These are phyloP conservation scores for Xylariales sp. DNA, from an alignment of 2,329 filamentous ascomycete genomes.

Conservation along the genomic window DNA sequence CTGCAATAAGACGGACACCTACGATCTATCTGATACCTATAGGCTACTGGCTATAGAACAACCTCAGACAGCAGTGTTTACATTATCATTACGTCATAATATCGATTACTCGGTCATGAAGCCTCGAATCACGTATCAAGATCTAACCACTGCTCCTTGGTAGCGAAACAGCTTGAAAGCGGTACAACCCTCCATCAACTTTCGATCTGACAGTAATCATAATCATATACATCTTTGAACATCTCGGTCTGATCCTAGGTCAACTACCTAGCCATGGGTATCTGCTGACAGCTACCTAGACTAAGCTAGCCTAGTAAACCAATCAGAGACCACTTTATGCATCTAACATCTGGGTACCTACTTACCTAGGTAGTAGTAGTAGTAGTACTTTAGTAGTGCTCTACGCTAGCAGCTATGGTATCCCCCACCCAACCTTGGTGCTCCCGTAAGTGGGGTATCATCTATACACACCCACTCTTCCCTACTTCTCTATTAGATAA, in stretches of 20 bases:
- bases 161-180: neutral
- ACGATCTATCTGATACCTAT: no score
- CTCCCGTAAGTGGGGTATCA: neutral
- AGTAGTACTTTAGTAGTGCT: no score
- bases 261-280: neutral
- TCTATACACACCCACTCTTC: neutral
- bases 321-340: slow-evolving; percentile 10
- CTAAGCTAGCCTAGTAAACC: neutral
- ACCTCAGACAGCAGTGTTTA: no score
- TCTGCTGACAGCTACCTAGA: slow-evolving; percentile 4
- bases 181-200: neutral
- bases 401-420: neutral
- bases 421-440: neutral
- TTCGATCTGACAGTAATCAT: neutral
- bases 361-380: no score
- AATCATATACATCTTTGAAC: no score
- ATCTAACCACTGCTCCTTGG: no score
- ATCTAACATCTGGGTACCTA: neutral
- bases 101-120: no score
- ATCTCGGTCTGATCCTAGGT: no score
- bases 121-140: no score
- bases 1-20: no score
- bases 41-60: no score
- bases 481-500: neutral
- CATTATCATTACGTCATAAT: no score